Evolutionary conservation across 2,329 filamentous ascomycete species (phyloP), one percentile per base, ranked within the genome.

Genomic region (Chaetomiaceae sp.): DNA sequence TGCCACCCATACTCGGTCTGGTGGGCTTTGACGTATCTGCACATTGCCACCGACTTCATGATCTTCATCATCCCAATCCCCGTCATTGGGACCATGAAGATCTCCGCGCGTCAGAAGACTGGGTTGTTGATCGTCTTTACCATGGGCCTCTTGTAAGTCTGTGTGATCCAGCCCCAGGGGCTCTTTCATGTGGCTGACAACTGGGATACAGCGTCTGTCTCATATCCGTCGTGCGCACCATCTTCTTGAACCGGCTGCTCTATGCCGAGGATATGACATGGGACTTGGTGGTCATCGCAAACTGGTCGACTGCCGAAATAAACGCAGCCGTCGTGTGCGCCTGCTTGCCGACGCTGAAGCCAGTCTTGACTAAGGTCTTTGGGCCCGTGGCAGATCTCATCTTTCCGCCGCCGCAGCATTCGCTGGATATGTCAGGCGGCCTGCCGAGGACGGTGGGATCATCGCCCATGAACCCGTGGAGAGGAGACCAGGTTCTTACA

Each of bases 291-390:
- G 44, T 48, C 21, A 59, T 62, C 2, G 56, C 58, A 6, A 53
- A 58, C 44, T 65, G 63, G 63, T 59, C 63, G 2, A 45, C 51
- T 8, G 54, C 62, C 44, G 63, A 65, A 25, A 34, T 60, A n/a
- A 62, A 65, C 48, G 58, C 52, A 4, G 58, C 60, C 50, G 58
- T 65, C 17, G 55, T 63, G 3, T 65, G 62, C 50, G 59, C 60
- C 2, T 64, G 62, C 30, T 39, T 63, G 25, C 61, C 60, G 50
- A 64, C 62, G 2, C 52, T 64, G 31, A 61, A 59, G 33, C 63
- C 60, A 1, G 31, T 64, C 2, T 17, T 58, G 12, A 46, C 41
- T 19, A 56, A 65, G 4, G 19, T 67, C 33, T 60, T 69, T 55
- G 43, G 45, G 3, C 21, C 48, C 8, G 16, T 50, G 30, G 21